phyloP scores from a whole-genome alignment of 2,329 filamentous ascomycete genomes.

The Cucurbitaria berberidis region DNA sequence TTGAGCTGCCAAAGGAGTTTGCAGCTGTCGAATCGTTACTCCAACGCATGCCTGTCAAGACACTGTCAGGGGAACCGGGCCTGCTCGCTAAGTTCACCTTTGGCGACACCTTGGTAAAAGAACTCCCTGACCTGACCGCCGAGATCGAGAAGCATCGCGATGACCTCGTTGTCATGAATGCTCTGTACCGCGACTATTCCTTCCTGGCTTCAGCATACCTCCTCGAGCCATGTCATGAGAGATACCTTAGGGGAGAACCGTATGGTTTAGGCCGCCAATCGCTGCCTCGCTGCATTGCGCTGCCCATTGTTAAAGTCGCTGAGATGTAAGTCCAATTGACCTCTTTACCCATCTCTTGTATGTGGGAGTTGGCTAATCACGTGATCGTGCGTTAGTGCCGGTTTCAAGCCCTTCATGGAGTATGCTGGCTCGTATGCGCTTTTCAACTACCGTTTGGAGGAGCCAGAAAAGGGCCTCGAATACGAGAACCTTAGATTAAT shows the following conservation, averaged over 20 bases:
- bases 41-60: conserved; percentile 79
- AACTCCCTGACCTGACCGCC: conserved; percentile 77
- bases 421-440: conserved; percentile 70
- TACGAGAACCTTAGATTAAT: conserved; percentile 78
- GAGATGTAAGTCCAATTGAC: conserved; percentile 70
- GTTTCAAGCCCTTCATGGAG: conserved; percentile 93
- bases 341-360: background rate
- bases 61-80: conserved; percentile 73
- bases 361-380: conserved; percentile 25
- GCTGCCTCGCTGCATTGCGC: conserved; percentile 75
- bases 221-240: conserved; percentile 87
- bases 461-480: conserved; percentile 59
- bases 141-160: conserved; percentile 73
- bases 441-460: conserved; percentile 68
- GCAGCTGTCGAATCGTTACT: conserved; percentile 73
- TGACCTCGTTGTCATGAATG: conserved; percentile 81
- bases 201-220: conserved; percentile 90
- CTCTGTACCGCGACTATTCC: conserved; percentile 88
- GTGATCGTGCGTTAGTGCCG: conserved; percentile 53
- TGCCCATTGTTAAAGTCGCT: conserved; percentile 82
- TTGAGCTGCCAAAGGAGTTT: conserved; percentile 74
- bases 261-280: conserved; percentile 80
- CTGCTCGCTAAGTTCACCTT: conserved; percentile 76
- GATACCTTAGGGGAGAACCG: conserved; percentile 68
- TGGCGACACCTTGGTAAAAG: conserved; percentile 74